phyloP scores from a whole-genome alignment of 805 yeast genomes.

The Cyberlindnera misumaiensis region DNA sequence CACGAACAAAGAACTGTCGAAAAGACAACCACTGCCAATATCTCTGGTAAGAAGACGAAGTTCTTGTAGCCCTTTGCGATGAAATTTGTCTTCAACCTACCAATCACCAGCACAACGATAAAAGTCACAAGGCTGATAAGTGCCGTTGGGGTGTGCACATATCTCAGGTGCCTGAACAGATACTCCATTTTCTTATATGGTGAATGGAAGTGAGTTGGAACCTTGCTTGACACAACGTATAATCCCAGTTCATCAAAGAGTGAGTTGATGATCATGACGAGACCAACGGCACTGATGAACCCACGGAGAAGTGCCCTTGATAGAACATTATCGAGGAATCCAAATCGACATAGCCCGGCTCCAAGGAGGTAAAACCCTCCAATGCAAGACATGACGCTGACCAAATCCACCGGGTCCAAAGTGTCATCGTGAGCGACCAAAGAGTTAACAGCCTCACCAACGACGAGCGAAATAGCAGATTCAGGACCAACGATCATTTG shows the following conservation, averaged over 20 bases:
- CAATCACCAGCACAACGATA: constrained; percentile 33
- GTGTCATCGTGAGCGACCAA: constrained; percentile 35
- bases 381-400: constrained; percentile 62
- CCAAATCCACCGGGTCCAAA: constrained; percentile 45
- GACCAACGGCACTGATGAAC: constrained; percentile 78
- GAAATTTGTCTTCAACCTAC: constrained; percentile 35
- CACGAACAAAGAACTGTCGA: constrained; percentile 48
- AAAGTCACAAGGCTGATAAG: constrained; percentile 52
- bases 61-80: constrained; percentile 27
- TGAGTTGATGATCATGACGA: constrained; percentile 77
- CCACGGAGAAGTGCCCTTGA: constrained; percentile 76
- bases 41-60: constrained; percentile 75
- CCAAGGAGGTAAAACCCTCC: constrained; percentile 69
- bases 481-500: constrained; percentile 90
- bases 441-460: constrained; percentile 73
- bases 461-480: constrained; percentile 76
- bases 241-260: constrained; percentile 68
- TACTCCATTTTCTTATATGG: constrained; percentile 65
- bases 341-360: constrained; percentile 77
- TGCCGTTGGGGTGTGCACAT: constrained; percentile 54
- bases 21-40: constrained; percentile 59
- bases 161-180: constrained; percentile 38
- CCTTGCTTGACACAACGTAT: constrained; percentile 34
- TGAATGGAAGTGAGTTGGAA: constrained; percentile 54
- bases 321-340: constrained; percentile 75